A percentile compares a stretch with the other conserved stretches of the same genome.
phyloP scores from a whole-genome alignment of 176 grass and related monocot species.

The Triticum turgidum region DNA sequence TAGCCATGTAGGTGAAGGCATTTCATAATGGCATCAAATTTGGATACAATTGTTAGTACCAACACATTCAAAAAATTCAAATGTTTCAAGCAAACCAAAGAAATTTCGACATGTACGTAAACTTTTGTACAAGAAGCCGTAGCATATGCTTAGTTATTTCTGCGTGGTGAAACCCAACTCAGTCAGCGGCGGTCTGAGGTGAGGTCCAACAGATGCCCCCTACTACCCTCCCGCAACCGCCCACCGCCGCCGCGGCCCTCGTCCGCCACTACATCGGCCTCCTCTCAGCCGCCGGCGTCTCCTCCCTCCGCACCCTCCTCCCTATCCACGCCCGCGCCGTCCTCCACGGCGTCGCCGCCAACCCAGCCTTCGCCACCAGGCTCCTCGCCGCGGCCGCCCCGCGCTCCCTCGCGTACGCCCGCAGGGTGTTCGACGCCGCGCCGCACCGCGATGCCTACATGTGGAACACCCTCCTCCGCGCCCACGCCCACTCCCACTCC shows the following conservation, averaged over 20 bases:
- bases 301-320: conserved; percentile 45
- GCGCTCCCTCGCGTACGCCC: conserved; percentile 59
- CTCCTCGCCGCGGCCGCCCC: conserved; percentile 40
- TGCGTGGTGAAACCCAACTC: neutral
- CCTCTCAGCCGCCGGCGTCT: neutral
- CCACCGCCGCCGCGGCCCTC: neutral
- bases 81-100: too few relatives aligned
- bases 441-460: conserved; percentile 59
- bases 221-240: neutral
- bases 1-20: too few relatives aligned
- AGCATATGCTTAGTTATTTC: neutral
- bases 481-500: conserved; percentile 35
- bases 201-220: conserved; percentile 14
- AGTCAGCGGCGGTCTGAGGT: neutral
- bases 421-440: conserved; percentile 63
- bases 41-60: neutral
- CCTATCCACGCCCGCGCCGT: conserved; percentile 61
- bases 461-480: conserved; percentile 85
- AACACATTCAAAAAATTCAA: neutral
- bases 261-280: conserved; percentile 21
- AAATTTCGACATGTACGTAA: neutral
- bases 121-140: neutral
- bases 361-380: conserved; percentile 49
- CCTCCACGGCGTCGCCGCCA: conserved; percentile 47
- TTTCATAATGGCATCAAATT: neutral